These are phyloP conservation scores for Neurospora tetraspora DNA, from an alignment of 495 filamentous ascomycete species.

Conservation along the genomic window DNA sequence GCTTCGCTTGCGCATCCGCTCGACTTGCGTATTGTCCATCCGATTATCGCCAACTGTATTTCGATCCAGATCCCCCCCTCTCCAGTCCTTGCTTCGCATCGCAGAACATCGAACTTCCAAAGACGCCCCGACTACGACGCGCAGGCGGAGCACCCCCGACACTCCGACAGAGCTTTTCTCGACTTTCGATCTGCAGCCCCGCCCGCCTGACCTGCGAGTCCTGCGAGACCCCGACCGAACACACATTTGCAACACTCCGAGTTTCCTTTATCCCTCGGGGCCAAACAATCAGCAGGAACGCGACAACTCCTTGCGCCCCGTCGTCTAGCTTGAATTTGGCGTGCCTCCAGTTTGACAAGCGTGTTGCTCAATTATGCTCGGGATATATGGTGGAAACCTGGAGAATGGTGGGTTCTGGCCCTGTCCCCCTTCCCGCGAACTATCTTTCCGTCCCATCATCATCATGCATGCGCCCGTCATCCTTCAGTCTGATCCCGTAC, in stretches of 20 bases:
- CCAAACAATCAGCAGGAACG: neutral
- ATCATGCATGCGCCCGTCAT: neutral
- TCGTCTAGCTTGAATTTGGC: slow-evolving; percentile 1
- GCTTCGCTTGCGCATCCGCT: neutral
- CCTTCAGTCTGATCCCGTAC: neutral
- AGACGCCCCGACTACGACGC: neutral
- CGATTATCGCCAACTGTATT: neutral
- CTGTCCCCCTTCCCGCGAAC: neutral
- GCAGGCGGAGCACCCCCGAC: neutral
- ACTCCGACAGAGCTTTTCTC: neutral
- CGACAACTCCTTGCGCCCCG: neutral
- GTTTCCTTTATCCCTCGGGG: neutral
- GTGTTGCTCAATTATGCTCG: slow-evolving; percentile 35
- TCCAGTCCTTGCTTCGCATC: neutral
- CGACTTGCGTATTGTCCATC: neutral
- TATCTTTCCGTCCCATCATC: neutral
- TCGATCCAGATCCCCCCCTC: neutral
- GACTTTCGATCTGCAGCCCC: neutral
- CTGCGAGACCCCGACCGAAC: neutral
- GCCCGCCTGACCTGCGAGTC: neutral
- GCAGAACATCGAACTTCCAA: neutral
- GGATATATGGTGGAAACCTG: slow-evolving; percentile 34
- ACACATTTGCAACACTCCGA: neutral
- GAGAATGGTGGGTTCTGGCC: slow-evolving; percentile 34
- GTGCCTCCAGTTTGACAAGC: slow-evolving; percentile 8